phyloP scores from a whole-genome alignment of 1,284 basidiomycete genomes.

The Volvariella surrecta region DNA sequence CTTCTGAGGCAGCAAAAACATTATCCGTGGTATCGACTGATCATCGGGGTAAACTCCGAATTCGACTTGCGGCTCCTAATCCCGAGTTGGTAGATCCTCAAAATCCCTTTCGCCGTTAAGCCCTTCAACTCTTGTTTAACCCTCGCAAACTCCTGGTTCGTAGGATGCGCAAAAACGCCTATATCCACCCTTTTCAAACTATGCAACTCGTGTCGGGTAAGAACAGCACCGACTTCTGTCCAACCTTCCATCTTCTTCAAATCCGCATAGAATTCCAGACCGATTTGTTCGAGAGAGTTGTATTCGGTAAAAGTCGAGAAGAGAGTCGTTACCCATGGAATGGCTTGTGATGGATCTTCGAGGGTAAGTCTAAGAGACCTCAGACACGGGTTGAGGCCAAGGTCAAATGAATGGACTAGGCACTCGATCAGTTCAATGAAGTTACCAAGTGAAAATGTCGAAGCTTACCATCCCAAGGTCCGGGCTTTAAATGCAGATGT shows the following conservation, averaged over 20 bases:
- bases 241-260: constrained; percentile 21
- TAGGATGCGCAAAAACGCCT: constrained; percentile 27
- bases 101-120: constrained; percentile 16
- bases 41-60: constrained; percentile 24
- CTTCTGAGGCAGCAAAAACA: no score
- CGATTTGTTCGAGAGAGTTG: constrained; percentile 20
- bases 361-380: constrained; percentile 30
- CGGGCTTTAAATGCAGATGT: constrained; percentile 33
- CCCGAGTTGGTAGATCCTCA: constrained; percentile 29
- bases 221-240: constrained; percentile 2
- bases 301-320: constrained; percentile 19
- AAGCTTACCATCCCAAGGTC: constrained; percentile 26
- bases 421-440: constrained; percentile 3
- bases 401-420: constrained; percentile 26
- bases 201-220: constrained; percentile 11
- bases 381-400: constrained; percentile 24
- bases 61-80: constrained; percentile 27
- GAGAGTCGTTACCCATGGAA: constrained; percentile 26
- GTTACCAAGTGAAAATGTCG: neutral
- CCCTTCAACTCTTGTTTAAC: constrained; percentile 22
- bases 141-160: constrained; percentile 21
- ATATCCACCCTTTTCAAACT: constrained; percentile 24
- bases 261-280: constrained; percentile 30
- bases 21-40: constrained; percentile 18
- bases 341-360: constrained; percentile 25